Evolutionary conservation across 306 rosid species (phyloP), one percentile per base, ranked within the genome.

Genomic region (Phaseolus lunatus): DNA sequence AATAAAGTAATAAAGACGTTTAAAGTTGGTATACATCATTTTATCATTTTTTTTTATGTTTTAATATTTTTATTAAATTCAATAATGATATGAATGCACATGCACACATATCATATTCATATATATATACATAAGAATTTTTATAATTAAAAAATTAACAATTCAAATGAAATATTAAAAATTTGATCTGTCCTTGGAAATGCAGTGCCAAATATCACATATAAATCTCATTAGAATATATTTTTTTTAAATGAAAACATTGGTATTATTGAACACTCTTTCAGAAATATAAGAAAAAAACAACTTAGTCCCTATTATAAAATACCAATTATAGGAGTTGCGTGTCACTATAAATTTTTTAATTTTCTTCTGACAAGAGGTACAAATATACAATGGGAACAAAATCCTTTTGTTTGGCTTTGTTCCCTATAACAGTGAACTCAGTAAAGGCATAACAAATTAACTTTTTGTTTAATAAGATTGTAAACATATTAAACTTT

Each of bases 351-450:
- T 3, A 9, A 2, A 39, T 39, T 39, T 9, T 9, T 67, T n/a
- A 47, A 67, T 66, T 74, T 79, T 80, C 19, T 33, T 5, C 49
- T 50, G 62, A 78, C 62, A 57, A 19, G 47, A 14, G 13, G 22
- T 29, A 13, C 18, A 12, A 23, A 56, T 12, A 23, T 31, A 62
- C 4, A 19, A 35, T 19, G 29, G 18, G n/a, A 18, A 37, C 59
- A 48, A 24, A 68, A 45, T 69, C 27, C 4, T 11, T 31, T 9
- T 48, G 27, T 20, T 31, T 70, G 61, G 11, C 75, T 26, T 26
- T 8, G n/a, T 27, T 48, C 10, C 3, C n/a, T 5, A 29, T 18
- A 18, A 29, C 43, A 59, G 10, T 31, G 7, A 29, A 24, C 20
- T 5, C 18, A 3, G 27, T 24, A 2, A 5, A 4, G 10, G 27